phyloP scores from a whole-genome alignment of 257 asterid genomes.

The Lavandula angustifolia region DNA sequence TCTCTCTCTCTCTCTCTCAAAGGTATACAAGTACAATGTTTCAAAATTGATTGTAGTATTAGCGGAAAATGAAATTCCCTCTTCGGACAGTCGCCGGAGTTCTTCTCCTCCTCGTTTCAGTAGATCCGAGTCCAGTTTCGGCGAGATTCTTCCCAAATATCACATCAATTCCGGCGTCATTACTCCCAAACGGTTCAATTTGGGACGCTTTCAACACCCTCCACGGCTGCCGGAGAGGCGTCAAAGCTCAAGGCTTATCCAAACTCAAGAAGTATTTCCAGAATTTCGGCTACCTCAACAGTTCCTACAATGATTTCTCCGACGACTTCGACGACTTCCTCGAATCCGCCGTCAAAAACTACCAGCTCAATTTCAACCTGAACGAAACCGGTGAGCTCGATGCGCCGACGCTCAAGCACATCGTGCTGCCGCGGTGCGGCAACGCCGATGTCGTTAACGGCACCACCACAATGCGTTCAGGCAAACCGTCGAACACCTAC shows the following conservation, averaged over 20 bases:
- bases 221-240: slow-evolving; percentile 60
- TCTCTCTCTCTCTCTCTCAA: too few relatives aligned
- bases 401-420: slow-evolving; percentile 44
- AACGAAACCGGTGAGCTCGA: slow-evolving; percentile 64
- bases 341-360: slow-evolving; percentile 55
- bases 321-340: slow-evolving; percentile 66
- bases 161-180: slow-evolving; percentile 51
- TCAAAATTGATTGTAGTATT: background rate
- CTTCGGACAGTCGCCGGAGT: background rate
- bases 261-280: slow-evolving; percentile 66
- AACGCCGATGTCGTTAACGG: slow-evolving; percentile 72
- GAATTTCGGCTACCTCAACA: slow-evolving; percentile 64
- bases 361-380: slow-evolving; percentile 78
- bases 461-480: slow-evolving; percentile 51
- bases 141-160: slow-evolving; percentile 64
- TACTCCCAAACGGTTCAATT: slow-evolving; percentile 46
- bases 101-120: slow-evolving; percentile 12
- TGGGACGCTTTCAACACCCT: slow-evolving; percentile 60
- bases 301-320: slow-evolving; percentile 43
- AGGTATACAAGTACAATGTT: too few relatives aligned
- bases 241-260: slow-evolving; percentile 45
- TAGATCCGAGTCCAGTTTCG: slow-evolving; percentile 32
- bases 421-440: slow-evolving; percentile 66
- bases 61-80: slow-evolving; percentile 31
- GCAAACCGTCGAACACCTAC: slow-evolving; percentile 26